Evolutionary conservation across 495 filamentous ascomycete species (phyloP), one percentile per base, ranked within the genome.

Genomic region (Aspergillus funiculosus): DNA sequence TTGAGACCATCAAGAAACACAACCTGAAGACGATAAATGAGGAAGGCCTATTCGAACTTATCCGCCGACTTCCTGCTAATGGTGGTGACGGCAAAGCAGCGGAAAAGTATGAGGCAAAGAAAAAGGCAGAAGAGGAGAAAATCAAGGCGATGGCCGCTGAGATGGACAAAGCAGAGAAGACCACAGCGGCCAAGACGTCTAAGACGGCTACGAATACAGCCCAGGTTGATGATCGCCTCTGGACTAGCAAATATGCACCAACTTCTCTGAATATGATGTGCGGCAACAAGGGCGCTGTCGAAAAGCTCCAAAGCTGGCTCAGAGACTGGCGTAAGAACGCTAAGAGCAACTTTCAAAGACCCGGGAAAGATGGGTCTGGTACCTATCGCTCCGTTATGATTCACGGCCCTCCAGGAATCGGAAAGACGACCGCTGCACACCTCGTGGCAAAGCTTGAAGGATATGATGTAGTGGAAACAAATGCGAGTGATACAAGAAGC

Each of bases 361-460:
- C 77, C 45, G 92, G 92, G 1, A 73, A 84, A 14, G 89, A 97
- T 65, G 91, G 88, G 7, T 81, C 73, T 48, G 91, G 89, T 17
- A 64, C 67, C 0, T 85, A 80, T 56, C 82, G 94, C 40, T 86
- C 89, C 5, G 81, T 94, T 54, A 94, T 95, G 59, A 84, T 99
- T 51, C 84, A 94, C 51, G 92, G 92, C 0, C 91, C 92, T 26
- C 94, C 92, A 26, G 92, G 92, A 9, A 94, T 99, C 61, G 92
- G 92, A 48, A 99, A 99, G 68, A 99, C 92, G 2, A 97, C 94
- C 14, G 89, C 92, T 18, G 92, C 92, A 19, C 92, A 99, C 68
- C 72, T 99, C 4, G 85, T 94, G 6, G 94, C 92, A 1, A 91
- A 87, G 54, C 66, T 97, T 18, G 90, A 91, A 59, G 92, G 94